phyloP scores from a whole-genome alignment of 1,139 yeast species.

The Meyerozyma elateridarum region DNA sequence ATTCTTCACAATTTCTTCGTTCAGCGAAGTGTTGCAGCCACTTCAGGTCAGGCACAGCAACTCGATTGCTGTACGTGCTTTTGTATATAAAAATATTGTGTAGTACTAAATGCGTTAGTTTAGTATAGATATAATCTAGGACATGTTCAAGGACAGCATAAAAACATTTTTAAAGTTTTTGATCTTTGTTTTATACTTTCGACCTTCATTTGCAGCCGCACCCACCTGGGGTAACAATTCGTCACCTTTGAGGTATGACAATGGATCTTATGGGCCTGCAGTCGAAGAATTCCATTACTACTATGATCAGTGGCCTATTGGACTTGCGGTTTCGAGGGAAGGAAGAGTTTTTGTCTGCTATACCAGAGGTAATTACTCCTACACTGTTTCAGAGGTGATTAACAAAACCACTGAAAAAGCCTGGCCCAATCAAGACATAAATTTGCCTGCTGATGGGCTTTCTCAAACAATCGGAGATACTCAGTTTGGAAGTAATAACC shows the following conservation, averaged over 20 bases:
- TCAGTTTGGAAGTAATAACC: conserved; percentile 1
- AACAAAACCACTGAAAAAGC: conserved; percentile 2
- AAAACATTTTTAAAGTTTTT: too few relatives aligned
- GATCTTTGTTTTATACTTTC: too few relatives aligned
- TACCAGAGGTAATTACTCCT: background rate
- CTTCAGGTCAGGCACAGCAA: too few relatives aligned
- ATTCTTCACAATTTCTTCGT: too few relatives aligned
- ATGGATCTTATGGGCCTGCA: background rate
- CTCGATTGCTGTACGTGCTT: too few relatives aligned
- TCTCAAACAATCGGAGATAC: background rate
- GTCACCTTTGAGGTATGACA: conserved; percentile 1
- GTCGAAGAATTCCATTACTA: conserved; percentile 3
- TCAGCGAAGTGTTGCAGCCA: too few relatives aligned
- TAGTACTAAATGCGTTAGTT: too few relatives aligned
- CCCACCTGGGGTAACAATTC: background rate
- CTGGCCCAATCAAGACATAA: conserved; percentile 1
- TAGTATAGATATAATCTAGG: too few relatives aligned
- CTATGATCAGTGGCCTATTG: conserved; percentile 4
- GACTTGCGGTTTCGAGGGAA: background rate
- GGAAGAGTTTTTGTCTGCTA: conserved; percentile 1
- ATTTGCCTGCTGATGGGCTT: background rate
- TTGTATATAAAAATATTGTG: too few relatives aligned
- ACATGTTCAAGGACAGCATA: too few relatives aligned
- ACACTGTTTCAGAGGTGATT: conserved; percentile 1
- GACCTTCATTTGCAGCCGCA: background rate